phyloP scores from a whole-genome alignment of 768 basidiomycete genomes.

The Rhodotorula sphaerocarpa region DNA sequence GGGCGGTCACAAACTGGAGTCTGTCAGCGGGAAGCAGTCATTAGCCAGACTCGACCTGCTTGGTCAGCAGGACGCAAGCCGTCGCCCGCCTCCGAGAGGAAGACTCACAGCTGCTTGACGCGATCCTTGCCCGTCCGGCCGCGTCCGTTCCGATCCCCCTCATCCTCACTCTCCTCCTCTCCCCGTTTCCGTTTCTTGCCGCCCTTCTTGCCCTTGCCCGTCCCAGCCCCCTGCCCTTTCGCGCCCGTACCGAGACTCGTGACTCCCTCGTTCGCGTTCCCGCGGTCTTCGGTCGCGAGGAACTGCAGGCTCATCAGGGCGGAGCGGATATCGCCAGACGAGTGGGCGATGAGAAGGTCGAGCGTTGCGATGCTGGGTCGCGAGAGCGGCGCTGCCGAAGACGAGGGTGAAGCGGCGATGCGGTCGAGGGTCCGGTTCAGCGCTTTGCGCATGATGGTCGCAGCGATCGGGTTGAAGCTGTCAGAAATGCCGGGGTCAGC shows the following conservation, averaged over 20 bases:
- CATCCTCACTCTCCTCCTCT: slow-evolving; percentile 33
- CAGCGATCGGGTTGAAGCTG: slow-evolving; percentile 88
- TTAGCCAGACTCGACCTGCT: background rate
- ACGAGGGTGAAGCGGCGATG: slow-evolving; percentile 36
- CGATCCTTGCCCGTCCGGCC: background rate
- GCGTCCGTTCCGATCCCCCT: slow-evolving; percentile 37
- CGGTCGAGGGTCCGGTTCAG: slow-evolving; percentile 49
- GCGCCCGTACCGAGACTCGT: slow-evolving; percentile 23
- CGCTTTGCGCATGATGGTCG: slow-evolving; percentile 72
- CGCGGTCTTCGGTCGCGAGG: slow-evolving; percentile 47
- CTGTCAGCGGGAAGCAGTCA: slow-evolving; percentile 36
- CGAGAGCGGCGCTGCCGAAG: slow-evolving; percentile 50
- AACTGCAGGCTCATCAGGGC: slow-evolving; percentile 92
- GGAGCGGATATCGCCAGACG: slow-evolving; percentile 84
- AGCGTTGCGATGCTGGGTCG: slow-evolving; percentile 50
- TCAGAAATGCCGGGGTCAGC: background rate
- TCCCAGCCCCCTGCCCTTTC: slow-evolving; percentile 40
- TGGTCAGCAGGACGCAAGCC: too few species aligned
- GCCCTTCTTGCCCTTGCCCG: slow-evolving; percentile 40
- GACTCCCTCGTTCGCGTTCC: background rate
- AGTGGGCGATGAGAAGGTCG: slow-evolving; percentile 65
- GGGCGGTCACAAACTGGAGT: slow-evolving; percentile 65
- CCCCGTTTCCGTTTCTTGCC: slow-evolving; percentile 41
- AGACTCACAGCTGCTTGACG: slow-evolving; percentile 40
- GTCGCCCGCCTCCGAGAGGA: too few species aligned